phyloP scores from a whole-genome alignment of 2,329 filamentous ascomycete species.

The Fusarium sp. region DNA sequence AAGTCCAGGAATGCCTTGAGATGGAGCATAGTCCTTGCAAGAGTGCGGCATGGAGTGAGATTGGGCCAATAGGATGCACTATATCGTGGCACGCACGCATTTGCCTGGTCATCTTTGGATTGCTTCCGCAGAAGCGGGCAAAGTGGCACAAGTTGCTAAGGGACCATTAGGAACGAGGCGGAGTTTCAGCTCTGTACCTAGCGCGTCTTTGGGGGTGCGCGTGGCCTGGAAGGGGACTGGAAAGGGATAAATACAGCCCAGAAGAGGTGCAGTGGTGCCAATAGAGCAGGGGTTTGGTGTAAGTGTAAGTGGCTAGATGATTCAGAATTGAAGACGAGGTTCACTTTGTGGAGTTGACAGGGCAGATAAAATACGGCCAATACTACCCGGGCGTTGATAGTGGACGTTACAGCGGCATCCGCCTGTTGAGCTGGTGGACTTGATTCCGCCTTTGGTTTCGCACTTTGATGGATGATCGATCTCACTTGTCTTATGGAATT shows the following conservation, averaged over 20 bases:
- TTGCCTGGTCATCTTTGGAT: slow-evolving; percentile 36
- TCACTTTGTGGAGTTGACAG: neutral
- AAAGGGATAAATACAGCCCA: slow-evolving; percentile 18
- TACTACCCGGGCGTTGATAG: neutral
- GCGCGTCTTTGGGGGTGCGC: slow-evolving; percentile 21
- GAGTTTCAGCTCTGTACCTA: slow-evolving; percentile 41
- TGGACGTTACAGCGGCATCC: neutral
- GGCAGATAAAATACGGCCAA: neutral
- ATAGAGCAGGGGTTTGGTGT: neutral
- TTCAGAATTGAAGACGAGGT: slow-evolving; percentile 2
- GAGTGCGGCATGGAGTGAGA: neutral
- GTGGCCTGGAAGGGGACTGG: slow-evolving; percentile 19
- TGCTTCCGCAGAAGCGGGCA: slow-evolving; percentile 38
- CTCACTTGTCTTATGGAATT: no score
- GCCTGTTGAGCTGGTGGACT: neutral
- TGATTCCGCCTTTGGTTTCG: neutral
- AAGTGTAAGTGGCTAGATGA: slow-evolving; percentile 3
- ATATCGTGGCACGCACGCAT: slow-evolving; percentile 44
- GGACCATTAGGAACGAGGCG: slow-evolving; percentile 25
- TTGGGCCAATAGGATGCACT: slow-evolving; percentile 37
- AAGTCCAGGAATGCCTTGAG: slow-evolving; percentile 38
- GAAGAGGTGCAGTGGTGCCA: slow-evolving; percentile 11
- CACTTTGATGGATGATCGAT: neutral
- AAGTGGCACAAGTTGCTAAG: slow-evolving; percentile 30
- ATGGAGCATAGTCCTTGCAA: slow-evolving; percentile 32